Evolutionary conservation across 192 early-diverging fungal genomes (phyloP), one percentile per base, ranked within the genome.

Genomic region (Backusella liffmaniae): DNA sequence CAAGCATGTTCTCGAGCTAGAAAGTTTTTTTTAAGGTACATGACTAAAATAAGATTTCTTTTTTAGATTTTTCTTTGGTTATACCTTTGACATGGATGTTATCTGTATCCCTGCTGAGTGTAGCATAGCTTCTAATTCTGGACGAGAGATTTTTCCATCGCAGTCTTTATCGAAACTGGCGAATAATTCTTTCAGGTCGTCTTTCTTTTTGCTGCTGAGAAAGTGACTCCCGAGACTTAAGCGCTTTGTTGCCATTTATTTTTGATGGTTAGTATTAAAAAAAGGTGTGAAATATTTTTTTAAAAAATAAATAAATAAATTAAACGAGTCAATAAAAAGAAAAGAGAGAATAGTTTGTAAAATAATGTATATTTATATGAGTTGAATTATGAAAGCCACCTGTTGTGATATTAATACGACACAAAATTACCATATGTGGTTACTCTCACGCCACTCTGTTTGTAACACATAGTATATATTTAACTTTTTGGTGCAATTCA

Each of bases 71-170:
- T 65, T 30, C 59, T 65, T 12, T 65, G 21, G 87, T 86, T 78
- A 39, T 91, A 85, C 32, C 92, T 74, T 77, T 90, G 90, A 51
- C 88, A 81, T 9, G 78, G 86, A 23, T 87, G 73, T 42, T 84
- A 82, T 70, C 88, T 90, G 46, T 86, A 89, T 15, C 88, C 74
- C 76, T 34, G 72, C 42, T 21, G 70, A 67, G 2, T 18, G 16
- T 41, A 87, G 76, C 46, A 83, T 84, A 10, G 74, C 65, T 6
- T 66, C 21, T 30, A 90, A 66, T 76, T 90, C 86, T 1, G 70
- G 39, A 6, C 26, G 37, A 34, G 73, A 77, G 15, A 88, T 80
- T 21, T 53, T 42, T 2, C 83, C 83, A 67, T 86, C 80, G 42
- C 83, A 73, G 56, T 90, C 79, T 53, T 81, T 76, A 73, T 90